A percentile compares a stretch with the other conserved stretches of the same genome.
These are phyloP conservation scores for Erigeron canadensis DNA, from an alignment of 129 eudicot species.

Conservation along the genomic window DNA sequence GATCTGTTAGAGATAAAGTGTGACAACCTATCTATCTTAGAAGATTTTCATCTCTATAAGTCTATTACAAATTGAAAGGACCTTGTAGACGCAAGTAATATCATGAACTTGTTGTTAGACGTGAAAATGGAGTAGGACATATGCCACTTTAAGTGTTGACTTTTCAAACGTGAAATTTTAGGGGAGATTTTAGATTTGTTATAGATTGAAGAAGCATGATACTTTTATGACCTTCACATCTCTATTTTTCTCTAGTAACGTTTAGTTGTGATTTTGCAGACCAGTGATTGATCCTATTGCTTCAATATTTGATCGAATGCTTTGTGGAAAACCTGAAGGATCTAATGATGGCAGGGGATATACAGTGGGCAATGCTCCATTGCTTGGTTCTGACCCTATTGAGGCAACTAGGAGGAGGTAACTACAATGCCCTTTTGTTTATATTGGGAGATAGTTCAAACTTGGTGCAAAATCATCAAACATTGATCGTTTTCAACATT, in stretches of 20 bases:
- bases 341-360: slow-evolving; percentile 55
- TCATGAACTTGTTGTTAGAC: background rate
- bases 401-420: slow-evolving; percentile 98
- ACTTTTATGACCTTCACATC: background rate
- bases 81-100: background rate
- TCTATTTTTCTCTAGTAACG: background rate
- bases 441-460: too few species aligned
- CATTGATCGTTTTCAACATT: background rate
- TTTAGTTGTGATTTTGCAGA: slow-evolving; percentile 41
- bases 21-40: background rate
- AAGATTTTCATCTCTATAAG: background rate
- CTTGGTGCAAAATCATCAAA: background rate
- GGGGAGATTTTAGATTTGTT: background rate
- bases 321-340: slow-evolving; percentile 77
- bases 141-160: background rate
- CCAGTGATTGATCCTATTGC: slow-evolving; percentile 90
- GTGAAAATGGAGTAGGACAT: background rate
- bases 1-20: background rate
- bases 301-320: slow-evolving; percentile 72
- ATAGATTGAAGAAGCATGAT: background rate
- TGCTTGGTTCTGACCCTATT: slow-evolving; percentile 96
- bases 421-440: slow-evolving; percentile 19
- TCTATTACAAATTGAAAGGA: background rate
- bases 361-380: slow-evolving; percentile 53
- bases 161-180: background rate